These are phyloP conservation scores for Spinacia oleracea DNA, from an alignment of 179 eudicot genomes.

Conservation along the genomic window DNA sequence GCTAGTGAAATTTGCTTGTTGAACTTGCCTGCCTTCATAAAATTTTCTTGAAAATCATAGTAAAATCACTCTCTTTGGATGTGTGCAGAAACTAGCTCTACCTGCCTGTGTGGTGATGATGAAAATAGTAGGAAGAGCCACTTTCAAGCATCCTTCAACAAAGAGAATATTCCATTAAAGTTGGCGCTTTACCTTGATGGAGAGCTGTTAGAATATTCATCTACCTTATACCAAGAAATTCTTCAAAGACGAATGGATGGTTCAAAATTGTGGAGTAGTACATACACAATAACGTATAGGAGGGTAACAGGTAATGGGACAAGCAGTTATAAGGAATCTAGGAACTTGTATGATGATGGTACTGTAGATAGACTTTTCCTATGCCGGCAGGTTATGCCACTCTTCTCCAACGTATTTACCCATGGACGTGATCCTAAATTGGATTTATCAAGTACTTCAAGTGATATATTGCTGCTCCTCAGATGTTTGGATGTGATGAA, in stretches of 20 bases:
- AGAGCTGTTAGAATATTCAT: constrained; percentile 43
- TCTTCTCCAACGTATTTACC: constrained; percentile 38
- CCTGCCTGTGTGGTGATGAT: constrained; percentile 1
- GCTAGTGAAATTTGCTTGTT: not conserved
- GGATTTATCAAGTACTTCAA: constrained; percentile 51
- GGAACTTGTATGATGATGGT: constrained; percentile 28
- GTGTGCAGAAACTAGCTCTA: constrained; percentile 28
- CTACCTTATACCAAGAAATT: constrained; percentile 76
- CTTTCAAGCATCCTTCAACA: constrained; percentile 23
- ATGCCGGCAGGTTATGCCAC: constrained; percentile 40
- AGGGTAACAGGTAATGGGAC: constrained; percentile 33
- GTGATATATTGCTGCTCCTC: constrained; percentile 64
- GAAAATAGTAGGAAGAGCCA: constrained; percentile 26
- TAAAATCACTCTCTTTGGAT: not conserved
- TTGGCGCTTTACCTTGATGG: constrained; percentile 71
- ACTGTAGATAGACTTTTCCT: constrained; percentile 25
- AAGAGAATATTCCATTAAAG: constrained; percentile 42
- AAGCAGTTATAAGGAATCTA: constrained; percentile 20
- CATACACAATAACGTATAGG: constrained; percentile 59
- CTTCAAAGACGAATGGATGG: constrained; percentile 43
- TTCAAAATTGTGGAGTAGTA: constrained; percentile 58
- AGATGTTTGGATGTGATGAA: constrained; percentile 74
- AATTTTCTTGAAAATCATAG: not conserved
- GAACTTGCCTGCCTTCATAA: not conserved
- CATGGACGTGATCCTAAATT: constrained; percentile 42